A percentile compares a stretch with the other conserved stretches of the same genome.
Evolutionary conservation across 306 rosid genomes (phyloP).

Genomic region (Morella rubra): DNA sequence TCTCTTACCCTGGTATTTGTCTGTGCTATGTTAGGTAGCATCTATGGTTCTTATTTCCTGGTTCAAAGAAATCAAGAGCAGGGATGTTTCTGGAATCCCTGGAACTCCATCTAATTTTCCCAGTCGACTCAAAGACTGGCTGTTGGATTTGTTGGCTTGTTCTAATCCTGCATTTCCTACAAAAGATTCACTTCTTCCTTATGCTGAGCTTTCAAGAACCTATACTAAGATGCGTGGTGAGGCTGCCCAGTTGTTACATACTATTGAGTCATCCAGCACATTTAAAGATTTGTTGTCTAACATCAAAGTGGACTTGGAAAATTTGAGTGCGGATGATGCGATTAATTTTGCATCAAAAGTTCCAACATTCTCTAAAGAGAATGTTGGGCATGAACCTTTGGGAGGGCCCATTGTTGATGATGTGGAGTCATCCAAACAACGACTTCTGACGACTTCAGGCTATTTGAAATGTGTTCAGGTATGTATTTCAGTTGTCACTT

Average conservation of each 20-base stretch:
- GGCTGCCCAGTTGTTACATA: slow-evolving; percentile 68
- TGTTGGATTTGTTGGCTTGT: slow-evolving; percentile 81
- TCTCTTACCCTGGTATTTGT: slow-evolving; percentile 10
- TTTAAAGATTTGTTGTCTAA: slow-evolving; percentile 47
- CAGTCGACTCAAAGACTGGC: slow-evolving; percentile 49
- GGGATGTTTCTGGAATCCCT: slow-evolving; percentile 28
- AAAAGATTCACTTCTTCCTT: slow-evolving; percentile 78
- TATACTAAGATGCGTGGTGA: slow-evolving; percentile 91
- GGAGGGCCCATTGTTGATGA: slow-evolving; percentile 61
- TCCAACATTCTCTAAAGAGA: slow-evolving; percentile 53
- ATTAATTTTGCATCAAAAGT: slow-evolving; percentile 80
- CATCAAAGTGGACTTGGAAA: slow-evolving; percentile 55
- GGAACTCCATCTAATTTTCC: slow-evolving; percentile 47
- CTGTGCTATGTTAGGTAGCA: slow-evolving; percentile 63
- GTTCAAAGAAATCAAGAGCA: slow-evolving; percentile 68
- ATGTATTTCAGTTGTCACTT: slow-evolving; percentile 22
- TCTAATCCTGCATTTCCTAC: slow-evolving; percentile 89
- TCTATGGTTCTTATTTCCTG: slow-evolving; percentile 88
- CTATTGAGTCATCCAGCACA: slow-evolving; percentile 56
- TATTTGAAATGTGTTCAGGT: slow-evolving; percentile 99
- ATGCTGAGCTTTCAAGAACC: slow-evolving; percentile 87
- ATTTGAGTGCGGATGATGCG: slow-evolving; percentile 78
- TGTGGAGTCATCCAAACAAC: slow-evolving; percentile 80
- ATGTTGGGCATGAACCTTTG: slow-evolving; percentile 41
- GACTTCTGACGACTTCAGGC: slow-evolving; percentile 85